phyloP scores from a whole-genome alignment of 495 filamentous ascomycete species.

The Penicillium desertorum region DNA sequence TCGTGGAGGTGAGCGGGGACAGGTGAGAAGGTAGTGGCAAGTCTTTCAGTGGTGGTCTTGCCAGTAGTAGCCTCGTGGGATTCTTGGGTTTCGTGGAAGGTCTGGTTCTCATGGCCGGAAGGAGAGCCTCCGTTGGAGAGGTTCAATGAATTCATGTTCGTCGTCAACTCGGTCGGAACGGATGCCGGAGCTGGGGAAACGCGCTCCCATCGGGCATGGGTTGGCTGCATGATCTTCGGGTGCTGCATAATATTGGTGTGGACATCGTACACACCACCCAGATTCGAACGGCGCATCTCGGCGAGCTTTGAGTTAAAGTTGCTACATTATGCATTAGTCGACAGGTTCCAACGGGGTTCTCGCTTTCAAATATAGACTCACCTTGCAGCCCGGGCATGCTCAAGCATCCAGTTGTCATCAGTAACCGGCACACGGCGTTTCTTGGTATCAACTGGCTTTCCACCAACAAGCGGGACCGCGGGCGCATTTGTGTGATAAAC shows the following conservation, averaged over 20 bases:
- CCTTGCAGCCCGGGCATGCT: constrained; percentile 89
- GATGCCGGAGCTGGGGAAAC: constrained; percentile 39
- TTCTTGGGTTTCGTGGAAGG: constrained; percentile 11
- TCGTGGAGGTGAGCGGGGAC: constrained; percentile 64
- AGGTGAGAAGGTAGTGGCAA: constrained; percentile 54
- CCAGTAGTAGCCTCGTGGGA: background rate
- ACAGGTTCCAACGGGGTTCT: constrained; percentile 3
- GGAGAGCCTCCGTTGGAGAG: constrained; percentile 29
- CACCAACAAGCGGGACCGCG: constrained; percentile 70
- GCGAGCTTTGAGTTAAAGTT: constrained; percentile 75
- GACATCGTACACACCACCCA: constrained; percentile 81
- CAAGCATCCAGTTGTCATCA: constrained; percentile 94
- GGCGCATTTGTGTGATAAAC: constrained; percentile 87
- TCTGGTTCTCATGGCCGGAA: constrained; percentile 4
- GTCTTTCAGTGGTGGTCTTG: constrained; percentile 10
- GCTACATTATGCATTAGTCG: constrained; percentile 48
- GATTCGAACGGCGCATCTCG: constrained; percentile 60
- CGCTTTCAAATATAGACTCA: constrained; percentile 42
- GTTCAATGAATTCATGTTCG: constrained; percentile 40
- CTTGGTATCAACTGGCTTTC: constrained; percentile 69
- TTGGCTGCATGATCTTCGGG: constrained; percentile 86
- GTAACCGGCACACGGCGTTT: constrained; percentile 87
- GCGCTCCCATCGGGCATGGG: constrained; percentile 77
- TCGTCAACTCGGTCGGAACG: constrained; percentile 30
- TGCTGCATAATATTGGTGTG: constrained; percentile 90